These are phyloP conservation scores for Medicago lupulina DNA, from an alignment of 306 rosid genomes.

Conservation along the genomic window DNA sequence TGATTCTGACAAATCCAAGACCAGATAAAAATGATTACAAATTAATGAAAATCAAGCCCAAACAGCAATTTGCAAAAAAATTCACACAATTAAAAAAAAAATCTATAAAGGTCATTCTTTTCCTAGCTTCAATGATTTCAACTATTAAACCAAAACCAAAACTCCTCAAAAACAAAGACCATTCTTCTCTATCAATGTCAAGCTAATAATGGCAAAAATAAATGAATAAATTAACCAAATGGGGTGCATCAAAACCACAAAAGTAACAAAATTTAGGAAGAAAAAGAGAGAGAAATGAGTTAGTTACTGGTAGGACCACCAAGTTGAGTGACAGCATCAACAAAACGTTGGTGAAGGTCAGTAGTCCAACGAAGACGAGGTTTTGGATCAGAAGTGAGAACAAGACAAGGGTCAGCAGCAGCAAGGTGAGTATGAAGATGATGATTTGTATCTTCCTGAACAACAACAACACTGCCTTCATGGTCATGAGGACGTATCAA, in stretches of 20 bases:
- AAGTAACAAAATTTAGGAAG: background rate
- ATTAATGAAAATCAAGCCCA: background rate
- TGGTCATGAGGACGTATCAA: slow-evolving; percentile 41
- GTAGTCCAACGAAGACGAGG: slow-evolving; percentile 99
- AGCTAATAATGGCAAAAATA: background rate
- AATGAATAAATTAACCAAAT: background rate
- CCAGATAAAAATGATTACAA: background rate
- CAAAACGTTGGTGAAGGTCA: slow-evolving; percentile 93
- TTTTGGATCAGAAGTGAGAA: slow-evolving; percentile 91
- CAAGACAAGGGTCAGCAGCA: slow-evolving; percentile 77
- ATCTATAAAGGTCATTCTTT: slow-evolving; percentile 6
- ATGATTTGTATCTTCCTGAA: slow-evolving; percentile 52
- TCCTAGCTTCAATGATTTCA: background rate
- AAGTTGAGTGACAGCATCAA: slow-evolving; percentile 96
- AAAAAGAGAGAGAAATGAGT: slow-evolving; percentile 31
- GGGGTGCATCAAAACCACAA: slow-evolving; percentile 5
- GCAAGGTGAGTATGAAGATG: slow-evolving; percentile 43
- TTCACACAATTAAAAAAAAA: background rate
- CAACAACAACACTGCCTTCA: slow-evolving; percentile 38
- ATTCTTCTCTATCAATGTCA: background rate
- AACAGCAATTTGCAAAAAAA: slow-evolving; percentile 5
- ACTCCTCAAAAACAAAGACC: background rate
- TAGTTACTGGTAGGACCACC: slow-evolving; percentile 86
- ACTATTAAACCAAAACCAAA: background rate
- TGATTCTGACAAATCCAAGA: no score